These are phyloP conservation scores for Colletotrichum liriopes DNA, from an alignment of 2,329 filamentous ascomycete species.

Conservation along the genomic window DNA sequence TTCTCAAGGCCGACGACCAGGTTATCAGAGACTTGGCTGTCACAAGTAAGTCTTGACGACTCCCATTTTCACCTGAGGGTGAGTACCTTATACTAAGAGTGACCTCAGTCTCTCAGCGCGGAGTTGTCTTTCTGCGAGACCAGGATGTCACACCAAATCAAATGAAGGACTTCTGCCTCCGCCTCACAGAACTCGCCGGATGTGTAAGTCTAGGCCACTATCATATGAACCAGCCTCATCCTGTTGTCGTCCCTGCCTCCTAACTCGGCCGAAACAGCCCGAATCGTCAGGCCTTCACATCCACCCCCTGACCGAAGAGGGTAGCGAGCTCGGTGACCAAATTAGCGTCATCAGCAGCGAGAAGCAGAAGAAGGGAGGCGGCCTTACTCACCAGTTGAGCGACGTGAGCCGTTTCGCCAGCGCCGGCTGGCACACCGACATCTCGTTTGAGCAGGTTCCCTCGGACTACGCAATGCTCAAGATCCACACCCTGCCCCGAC, in stretches of 20 bases:
- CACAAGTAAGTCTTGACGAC: constrained; percentile 51
- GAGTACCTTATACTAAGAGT: constrained; percentile 18
- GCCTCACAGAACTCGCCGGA: constrained; percentile 52
- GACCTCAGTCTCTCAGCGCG: constrained; percentile 53
- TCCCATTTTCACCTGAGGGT: neutral
- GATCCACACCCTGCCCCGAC: constrained; percentile 60
- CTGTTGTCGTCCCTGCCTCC: neutral
- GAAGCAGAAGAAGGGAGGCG: constrained; percentile 69
- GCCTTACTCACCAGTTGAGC: constrained; percentile 65
- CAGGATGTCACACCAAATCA: constrained; percentile 55
- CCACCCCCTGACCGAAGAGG: constrained; percentile 68
- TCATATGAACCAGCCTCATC: neutral
- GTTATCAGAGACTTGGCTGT: constrained; percentile 69
- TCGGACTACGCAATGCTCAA: constrained; percentile 65
- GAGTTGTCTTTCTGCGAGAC: constrained; percentile 56
- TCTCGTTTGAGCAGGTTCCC: constrained; percentile 62
- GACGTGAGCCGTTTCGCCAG: constrained; percentile 65
- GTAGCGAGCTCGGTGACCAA: constrained; percentile 68
- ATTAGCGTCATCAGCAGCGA: constrained; percentile 71
- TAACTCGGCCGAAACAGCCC: constrained; percentile 51
- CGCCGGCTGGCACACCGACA: constrained; percentile 52
- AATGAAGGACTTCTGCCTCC: constrained; percentile 57
- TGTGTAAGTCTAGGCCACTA: constrained; percentile 44
- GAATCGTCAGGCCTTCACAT: constrained; percentile 66
- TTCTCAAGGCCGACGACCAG: constrained; percentile 59